Base-by-base conservation (phyloP, 139 green algal species). In the Tetradesmus lagerheimii region DNA sequence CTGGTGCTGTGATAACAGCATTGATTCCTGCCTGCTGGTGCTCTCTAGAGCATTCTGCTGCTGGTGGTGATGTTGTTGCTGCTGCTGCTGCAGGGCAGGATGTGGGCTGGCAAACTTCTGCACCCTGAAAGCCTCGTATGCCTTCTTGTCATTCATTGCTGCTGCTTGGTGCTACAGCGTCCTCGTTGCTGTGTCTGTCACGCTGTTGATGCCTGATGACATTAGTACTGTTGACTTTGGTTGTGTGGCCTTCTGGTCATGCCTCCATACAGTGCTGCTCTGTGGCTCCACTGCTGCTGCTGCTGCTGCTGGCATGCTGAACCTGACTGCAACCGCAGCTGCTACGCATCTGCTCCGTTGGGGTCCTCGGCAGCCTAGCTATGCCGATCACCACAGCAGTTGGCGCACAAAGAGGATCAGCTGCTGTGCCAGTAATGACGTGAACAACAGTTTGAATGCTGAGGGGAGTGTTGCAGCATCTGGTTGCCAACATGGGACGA, bases 141-240 rank as follows among this genome's bases (percentile, higher is more conserved):
- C 90, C 16, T 87, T 83, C 34, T 93, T 90, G 76, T 90, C 86
- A 43, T 85, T 41, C 47, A 87, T 89, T 57, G n/a, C n/a, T 78
- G n/a, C 57, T 71, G 57, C 57, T 71, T 31, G 57, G 57, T 23
- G 18, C 8, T 71, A 31, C 57, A 71, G 57, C 57, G 4, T 6
- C 57, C 25, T 31, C 57, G 31, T 71, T 71, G 57, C 57, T n/a
- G 57, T 11, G n/a, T n/a, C n/a, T n/a, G n/a, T n/a, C n/a, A n/a
- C n/a, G n/a, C n/a, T n/a, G n/a, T n/a, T n/a, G n/a, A n/a, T n/a
- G n/a, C n/a, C n/a, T n/a, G n/a, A n/a, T n/a, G n/a, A n/a, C n/a
- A n/a, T n/a, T n/a, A n/a, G n/a, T n/a, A n/a, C n/a, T n/a, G n/a
- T n/a, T n/a, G n/a, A n/a, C n/a, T n/a, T n/a, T n/a, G 45, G 9